Evolutionary conservation across 2,329 filamentous ascomycete species (phyloP).

Genomic region (Hypoxylon sp.): DNA sequence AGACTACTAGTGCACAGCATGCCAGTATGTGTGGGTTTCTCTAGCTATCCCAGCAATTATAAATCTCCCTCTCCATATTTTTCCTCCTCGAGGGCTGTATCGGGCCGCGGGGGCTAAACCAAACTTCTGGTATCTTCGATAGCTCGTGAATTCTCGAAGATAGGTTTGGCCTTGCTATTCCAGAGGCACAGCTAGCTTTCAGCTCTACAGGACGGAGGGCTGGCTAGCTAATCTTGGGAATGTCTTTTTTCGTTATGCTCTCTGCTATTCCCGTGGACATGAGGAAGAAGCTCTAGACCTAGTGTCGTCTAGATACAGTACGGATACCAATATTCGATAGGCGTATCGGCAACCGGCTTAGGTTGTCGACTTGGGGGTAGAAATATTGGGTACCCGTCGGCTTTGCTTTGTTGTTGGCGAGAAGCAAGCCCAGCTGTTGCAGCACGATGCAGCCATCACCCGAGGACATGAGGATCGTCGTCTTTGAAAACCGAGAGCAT

Average conservation of each 20-base stretch:
- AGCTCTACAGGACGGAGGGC: background rate
- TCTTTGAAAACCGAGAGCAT: background rate
- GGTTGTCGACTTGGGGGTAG: no score
- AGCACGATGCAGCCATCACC: background rate
- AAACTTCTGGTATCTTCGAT: background rate
- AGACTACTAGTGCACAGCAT: background rate
- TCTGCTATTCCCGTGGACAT: background rate
- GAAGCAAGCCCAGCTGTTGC: background rate
- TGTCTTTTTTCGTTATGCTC: slow-evolving; percentile 14
- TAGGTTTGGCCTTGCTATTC: slow-evolving; percentile 5
- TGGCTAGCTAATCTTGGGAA: slow-evolving; percentile 9
- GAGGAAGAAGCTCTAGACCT: slow-evolving; percentile 1
- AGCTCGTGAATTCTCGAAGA: slow-evolving; percentile 8
- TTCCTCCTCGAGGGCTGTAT: background rate
- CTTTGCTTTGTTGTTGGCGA: background rate
- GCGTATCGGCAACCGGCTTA: no score
- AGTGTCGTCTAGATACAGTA: background rate
- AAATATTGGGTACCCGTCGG: background rate
- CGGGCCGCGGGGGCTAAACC: background rate
- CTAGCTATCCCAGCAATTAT: background rate
- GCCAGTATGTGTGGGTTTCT: background rate
- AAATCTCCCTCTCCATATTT: slow-evolving; percentile 4
- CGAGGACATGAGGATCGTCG: background rate
- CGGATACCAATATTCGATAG: no score
- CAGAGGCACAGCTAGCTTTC: background rate